Conservation (phyloP, 1,284 basidiomycete genomes). For the Austroboletus olivaceoglutinosus region DNA sequence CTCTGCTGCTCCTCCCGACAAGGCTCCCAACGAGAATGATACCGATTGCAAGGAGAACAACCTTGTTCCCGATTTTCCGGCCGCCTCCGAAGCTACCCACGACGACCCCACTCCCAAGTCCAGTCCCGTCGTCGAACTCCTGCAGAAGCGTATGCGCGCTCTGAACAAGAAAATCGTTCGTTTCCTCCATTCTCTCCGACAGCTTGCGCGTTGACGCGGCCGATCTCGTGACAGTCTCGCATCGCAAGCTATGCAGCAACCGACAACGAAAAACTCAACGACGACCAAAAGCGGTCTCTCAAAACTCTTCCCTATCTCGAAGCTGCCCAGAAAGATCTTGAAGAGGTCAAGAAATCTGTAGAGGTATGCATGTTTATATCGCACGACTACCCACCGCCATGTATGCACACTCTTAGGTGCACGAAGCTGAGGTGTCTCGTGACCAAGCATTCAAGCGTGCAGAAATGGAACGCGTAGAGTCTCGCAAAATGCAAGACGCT, state of each 20-base stretch:
- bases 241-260: constrained; percentile 67
- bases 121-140: constrained; percentile 72
- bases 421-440: constrained; percentile 62
- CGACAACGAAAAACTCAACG: constrained; percentile 71
- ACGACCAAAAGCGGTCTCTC: constrained; percentile 75
- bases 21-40: constrained; percentile 46
- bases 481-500: constrained; percentile 51
- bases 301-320: constrained; percentile 73
- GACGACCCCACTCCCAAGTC: constrained; percentile 47
- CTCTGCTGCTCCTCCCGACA: constrained; percentile 50
- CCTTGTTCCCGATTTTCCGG: constrained; percentile 47
- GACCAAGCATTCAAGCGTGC: constrained; percentile 52
- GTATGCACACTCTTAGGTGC: constrained; percentile 38
- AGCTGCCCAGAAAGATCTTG: constrained; percentile 73
- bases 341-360: constrained; percentile 75
- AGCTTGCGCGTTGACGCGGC: constrained; percentile 9
- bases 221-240: constrained; percentile 51
- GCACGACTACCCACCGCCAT: background rate
- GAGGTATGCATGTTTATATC: constrained; percentile 60
- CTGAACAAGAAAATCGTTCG: constrained; percentile 83
- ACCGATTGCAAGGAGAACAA: constrained; percentile 47
- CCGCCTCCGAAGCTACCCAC: constrained; percentile 43
- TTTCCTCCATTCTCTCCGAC: constrained; percentile 3
- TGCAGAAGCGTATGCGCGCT: constrained; percentile 72
- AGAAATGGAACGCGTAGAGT: constrained; percentile 55